Evolutionary conservation across 345 rosid species (phyloP).

Genomic region (Sisymbrium altissimum): DNA sequence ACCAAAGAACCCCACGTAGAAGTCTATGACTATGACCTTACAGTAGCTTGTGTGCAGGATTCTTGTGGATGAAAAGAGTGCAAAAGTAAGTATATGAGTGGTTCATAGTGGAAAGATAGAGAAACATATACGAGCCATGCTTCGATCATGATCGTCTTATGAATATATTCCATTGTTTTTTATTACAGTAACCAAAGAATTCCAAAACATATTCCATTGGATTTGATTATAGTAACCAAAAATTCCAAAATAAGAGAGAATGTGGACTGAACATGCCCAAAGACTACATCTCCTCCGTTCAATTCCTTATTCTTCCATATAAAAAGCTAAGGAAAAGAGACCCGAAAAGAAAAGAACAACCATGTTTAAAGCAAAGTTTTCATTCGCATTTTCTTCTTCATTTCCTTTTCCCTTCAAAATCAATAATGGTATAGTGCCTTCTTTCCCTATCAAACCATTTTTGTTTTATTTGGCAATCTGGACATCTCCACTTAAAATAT

Average conservation of each 20-base stretch:
- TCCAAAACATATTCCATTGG: slow-evolving; percentile 4
- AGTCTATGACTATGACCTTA: slow-evolving; percentile 25
- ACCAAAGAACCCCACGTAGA: background rate
- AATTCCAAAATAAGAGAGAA: background rate
- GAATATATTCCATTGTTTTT: slow-evolving; percentile 16
- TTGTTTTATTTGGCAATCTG: slow-evolving; percentile 13
- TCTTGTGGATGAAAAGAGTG: background rate
- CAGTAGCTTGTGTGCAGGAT: slow-evolving; percentile 2
- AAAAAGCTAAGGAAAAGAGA: slow-evolving; percentile 4
- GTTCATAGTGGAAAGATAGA: slow-evolving; percentile 30
- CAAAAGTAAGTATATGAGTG: slow-evolving; percentile 9
- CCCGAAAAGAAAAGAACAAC: background rate
- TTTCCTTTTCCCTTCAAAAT: background rate
- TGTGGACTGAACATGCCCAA: slow-evolving; percentile 9
- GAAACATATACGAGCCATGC: slow-evolving; percentile 1
- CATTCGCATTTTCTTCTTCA: slow-evolving; percentile 12
- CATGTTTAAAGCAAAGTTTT: background rate
- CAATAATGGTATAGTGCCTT: slow-evolving; percentile 20
- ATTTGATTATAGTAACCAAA: background rate
- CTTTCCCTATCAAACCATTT: slow-evolving; percentile 13
- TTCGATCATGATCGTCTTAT: slow-evolving; percentile 14
- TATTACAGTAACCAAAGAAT: background rate
- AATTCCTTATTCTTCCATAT: slow-evolving; percentile 23
- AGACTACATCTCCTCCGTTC: slow-evolving; percentile 22
- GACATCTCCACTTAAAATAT: slow-evolving; percentile 24